Conservation (phyloP, 1,284 basidiomycete genomes). For the Cryptococcus wingfieldii region DNA sequence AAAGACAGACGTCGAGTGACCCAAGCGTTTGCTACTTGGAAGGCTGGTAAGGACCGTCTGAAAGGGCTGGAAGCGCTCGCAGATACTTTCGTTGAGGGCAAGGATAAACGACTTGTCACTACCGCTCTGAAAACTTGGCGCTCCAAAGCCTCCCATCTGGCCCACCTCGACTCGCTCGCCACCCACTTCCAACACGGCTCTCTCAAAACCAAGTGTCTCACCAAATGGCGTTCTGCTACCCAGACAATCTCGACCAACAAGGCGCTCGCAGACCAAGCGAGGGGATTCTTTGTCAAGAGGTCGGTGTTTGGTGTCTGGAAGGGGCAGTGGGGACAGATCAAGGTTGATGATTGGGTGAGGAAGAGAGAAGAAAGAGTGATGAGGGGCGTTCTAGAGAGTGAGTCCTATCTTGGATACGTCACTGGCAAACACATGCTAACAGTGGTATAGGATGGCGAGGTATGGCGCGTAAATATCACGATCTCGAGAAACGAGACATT, state of each 20-base stretch:
- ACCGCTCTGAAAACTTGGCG: slow-evolving; percentile 19
- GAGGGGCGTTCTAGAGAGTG: slow-evolving; percentile 18
- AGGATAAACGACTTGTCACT: no score
- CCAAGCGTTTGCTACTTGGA: slow-evolving; percentile 5
- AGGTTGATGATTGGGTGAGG: slow-evolving; percentile 17
- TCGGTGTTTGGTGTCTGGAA: slow-evolving; percentile 31
- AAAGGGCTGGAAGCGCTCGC: background rate
- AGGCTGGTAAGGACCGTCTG: background rate
- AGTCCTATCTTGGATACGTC: background rate
- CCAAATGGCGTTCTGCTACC: slow-evolving; percentile 23
- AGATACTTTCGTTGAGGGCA: no score
- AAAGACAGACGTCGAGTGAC: slow-evolving; percentile 9
- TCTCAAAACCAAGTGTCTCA: slow-evolving; percentile 10
- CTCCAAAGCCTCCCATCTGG: slow-evolving; percentile 12
- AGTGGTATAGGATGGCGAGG: slow-evolving; percentile 12
- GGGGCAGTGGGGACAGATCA: slow-evolving; percentile 8
- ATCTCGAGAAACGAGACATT: slow-evolving; percentile 4
- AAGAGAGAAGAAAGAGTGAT: slow-evolving; percentile 13
- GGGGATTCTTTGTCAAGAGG: slow-evolving; percentile 35
- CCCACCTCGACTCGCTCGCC: slow-evolving; percentile 21
- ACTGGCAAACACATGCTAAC: background rate
- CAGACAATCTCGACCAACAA: slow-evolving; percentile 16
- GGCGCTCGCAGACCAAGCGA: slow-evolving; percentile 32
- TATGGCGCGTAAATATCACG: background rate
- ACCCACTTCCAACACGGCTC: slow-evolving; percentile 21